These are phyloP conservation scores for Phytophthora cryptogea DNA, from an alignment of 352 stramenopile species.

Conservation along the genomic window DNA sequence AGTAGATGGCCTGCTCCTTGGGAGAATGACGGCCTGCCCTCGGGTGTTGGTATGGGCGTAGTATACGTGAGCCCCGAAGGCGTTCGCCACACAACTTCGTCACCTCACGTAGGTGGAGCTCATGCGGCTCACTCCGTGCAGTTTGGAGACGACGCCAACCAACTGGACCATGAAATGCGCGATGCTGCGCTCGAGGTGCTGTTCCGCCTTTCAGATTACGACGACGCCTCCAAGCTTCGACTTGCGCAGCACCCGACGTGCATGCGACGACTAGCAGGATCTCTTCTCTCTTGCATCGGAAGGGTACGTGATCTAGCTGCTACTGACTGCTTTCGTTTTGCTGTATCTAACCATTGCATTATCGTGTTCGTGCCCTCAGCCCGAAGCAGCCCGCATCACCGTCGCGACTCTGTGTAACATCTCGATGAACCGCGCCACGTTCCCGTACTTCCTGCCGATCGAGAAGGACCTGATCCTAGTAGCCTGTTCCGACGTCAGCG, in stretches of 20 bases:
- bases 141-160: conserved; percentile 46
- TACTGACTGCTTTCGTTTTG: background rate
- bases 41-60: conserved; percentile 74
- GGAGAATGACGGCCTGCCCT: conserved; percentile 74
- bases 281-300: conserved; percentile 73
- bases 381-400: conserved; percentile 74
- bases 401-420: conserved; percentile 75
- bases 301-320: conserved; percentile 42
- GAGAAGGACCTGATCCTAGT: conserved; percentile 78
- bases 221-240: conserved; percentile 68
- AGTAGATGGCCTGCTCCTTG: conserved; percentile 74
- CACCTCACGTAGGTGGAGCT: conserved; percentile 28
- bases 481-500: conserved; percentile 73
- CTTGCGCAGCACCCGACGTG: conserved; percentile 72
- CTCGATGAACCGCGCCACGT: conserved; percentile 77
- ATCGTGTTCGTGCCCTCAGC: conserved; percentile 36
- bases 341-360: conserved; percentile 3
- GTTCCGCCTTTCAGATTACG: conserved; percentile 68
- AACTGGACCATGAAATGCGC: conserved; percentile 78
- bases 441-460: conserved; percentile 79
- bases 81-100: conserved; percentile 51
- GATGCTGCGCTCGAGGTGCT: conserved; percentile 77
- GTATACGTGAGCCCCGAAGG: conserved; percentile 78
- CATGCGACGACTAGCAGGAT: conserved; percentile 50
- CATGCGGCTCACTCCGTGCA: conserved; percentile 23